Evolutionary conservation across 1,139 yeast species (phyloP).

Genomic region (Candida pseudoviswanathii): DNA sequence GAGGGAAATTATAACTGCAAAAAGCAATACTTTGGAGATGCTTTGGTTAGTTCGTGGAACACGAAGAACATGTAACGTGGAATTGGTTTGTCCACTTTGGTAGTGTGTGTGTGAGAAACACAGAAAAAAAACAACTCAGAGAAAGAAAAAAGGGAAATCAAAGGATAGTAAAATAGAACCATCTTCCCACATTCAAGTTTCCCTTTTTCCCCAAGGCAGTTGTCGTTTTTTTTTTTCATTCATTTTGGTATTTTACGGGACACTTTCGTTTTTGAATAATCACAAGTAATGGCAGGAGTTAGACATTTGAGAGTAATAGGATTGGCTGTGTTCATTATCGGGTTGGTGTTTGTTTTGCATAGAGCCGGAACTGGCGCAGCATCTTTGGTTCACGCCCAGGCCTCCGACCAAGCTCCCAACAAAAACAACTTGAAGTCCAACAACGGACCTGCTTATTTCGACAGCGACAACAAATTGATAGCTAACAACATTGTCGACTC

Average conservation of each 20-base stretch:
- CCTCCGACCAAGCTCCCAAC: constrained; percentile 16
- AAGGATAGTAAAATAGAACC: not conserved
- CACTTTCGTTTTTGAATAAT: not conserved
- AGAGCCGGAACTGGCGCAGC: constrained; percentile 15
- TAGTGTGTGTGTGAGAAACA: not conserved
- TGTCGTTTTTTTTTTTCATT: not conserved
- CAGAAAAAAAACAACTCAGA: not conserved
- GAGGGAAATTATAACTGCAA: not conserved
- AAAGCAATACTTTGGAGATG: not conserved
- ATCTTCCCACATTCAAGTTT: not conserved
- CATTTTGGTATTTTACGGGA: not conserved
- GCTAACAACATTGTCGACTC: constrained; percentile 30
- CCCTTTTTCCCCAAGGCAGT: not conserved
- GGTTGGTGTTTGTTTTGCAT: constrained; percentile 21
- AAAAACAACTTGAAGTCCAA: constrained; percentile 10
- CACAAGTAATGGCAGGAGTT: constrained; percentile 16
- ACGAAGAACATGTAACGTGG: not conserved
- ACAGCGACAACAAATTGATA: constrained; percentile 10
- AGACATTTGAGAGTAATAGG: constrained; percentile 24
- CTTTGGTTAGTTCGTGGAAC: not conserved
- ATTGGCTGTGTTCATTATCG: constrained; percentile 19
- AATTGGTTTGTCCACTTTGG: not conserved
- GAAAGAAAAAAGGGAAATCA: not conserved
- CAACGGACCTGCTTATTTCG: constrained; percentile 4
- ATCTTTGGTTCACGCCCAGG: constrained; percentile 18